Percentiles rank a stretch among this genome's conserved stretches.
phyloP scores from a whole-genome alignment of 768 basidiomycete species.

The Nidula microcarpa region DNA sequence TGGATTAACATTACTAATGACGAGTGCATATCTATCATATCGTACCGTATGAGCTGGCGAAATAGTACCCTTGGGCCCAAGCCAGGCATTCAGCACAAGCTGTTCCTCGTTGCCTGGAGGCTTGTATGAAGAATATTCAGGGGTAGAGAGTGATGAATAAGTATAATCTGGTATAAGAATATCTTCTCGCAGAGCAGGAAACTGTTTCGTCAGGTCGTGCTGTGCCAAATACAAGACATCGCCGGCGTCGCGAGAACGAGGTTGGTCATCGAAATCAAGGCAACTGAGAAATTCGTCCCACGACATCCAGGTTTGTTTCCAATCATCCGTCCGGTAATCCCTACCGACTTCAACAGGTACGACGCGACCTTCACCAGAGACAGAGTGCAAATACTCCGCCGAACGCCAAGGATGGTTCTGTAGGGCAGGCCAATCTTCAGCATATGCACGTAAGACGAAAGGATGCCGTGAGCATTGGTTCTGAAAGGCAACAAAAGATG shows the following conservation, averaged over 20 bases:
- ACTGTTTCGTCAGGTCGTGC: conserved; percentile 81
- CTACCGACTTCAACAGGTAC: conserved; percentile 89
- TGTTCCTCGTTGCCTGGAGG: conserved; percentile 67
- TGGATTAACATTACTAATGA: conserved; percentile 5
- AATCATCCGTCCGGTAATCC: conserved; percentile 77
- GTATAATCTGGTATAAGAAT: conserved; percentile 87
- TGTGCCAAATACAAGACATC: conserved; percentile 82
- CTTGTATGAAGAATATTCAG: conserved; percentile 47
- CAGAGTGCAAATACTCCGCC: conserved; percentile 59
- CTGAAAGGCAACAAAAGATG: conserved; percentile 58
- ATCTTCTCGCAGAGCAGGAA: conserved; percentile 73
- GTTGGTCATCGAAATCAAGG: conserved; percentile 30
- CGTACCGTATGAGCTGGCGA: conserved; percentile 87
- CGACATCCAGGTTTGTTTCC: conserved; percentile 76
- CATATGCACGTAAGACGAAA: conserved; percentile 70
- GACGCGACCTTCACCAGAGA: conserved; percentile 76
- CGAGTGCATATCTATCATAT: conserved; percentile 5
- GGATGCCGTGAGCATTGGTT: conserved; percentile 42
- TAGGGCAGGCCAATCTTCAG: conserved; percentile 77
- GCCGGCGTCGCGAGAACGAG: conserved; percentile 7
- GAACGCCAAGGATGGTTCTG: conserved; percentile 67
- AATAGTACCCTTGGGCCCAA: conserved; percentile 74
- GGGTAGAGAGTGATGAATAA: conserved; percentile 55
- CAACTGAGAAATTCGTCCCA: conserved; percentile 74
- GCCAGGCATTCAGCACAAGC: conserved; percentile 74